phyloP scores from a whole-genome alignment of 108 stramenopile genomes.

The Epithemia pelagica region DNA sequence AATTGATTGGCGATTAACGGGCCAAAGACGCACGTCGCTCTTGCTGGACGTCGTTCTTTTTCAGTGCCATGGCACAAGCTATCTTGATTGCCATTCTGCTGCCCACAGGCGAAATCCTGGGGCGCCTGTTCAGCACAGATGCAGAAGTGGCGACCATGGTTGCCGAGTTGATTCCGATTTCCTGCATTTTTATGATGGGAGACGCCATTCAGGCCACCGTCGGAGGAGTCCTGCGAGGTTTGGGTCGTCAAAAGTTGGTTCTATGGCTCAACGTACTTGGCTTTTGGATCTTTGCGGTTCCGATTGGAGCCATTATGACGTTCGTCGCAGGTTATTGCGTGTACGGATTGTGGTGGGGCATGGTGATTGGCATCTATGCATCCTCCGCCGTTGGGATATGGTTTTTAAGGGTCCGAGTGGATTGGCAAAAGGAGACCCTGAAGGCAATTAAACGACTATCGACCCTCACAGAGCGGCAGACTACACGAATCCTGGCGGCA shows the following conservation, averaged over 20 bases:
- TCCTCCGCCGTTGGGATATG: too few species aligned
- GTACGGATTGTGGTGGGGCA: too few species aligned
- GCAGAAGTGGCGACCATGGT: slow-evolving; percentile 22
- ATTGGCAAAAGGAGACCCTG: too few species aligned
- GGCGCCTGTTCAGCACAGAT: slow-evolving; percentile 26
- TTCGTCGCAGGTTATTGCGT: too few species aligned
- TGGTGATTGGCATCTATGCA: too few species aligned
- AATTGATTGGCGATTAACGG: too few species aligned
- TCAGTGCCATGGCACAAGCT: slow-evolving; percentile 10
- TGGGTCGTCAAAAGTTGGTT: slow-evolving; percentile 19
- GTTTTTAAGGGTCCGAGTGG: too few species aligned
- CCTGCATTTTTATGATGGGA: slow-evolving; percentile 28
- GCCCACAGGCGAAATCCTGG: slow-evolving; percentile 12
- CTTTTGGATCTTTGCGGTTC: slow-evolving; percentile 24
- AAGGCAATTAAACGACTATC: too few species aligned
- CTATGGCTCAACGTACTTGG: slow-evolving; percentile 15
- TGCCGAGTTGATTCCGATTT: slow-evolving; percentile 22
- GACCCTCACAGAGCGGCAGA: too few species aligned
- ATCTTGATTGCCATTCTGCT: slow-evolving; percentile 17
- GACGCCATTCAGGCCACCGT: slow-evolving; percentile 18
- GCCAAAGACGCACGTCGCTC: slow-evolving; percentile 21
- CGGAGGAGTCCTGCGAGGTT: slow-evolving; percentile 20
- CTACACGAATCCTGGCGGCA: too few species aligned
- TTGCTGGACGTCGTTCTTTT: slow-evolving; percentile 11
- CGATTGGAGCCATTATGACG: slow-evolving; percentile 11